These are phyloP conservation scores for Phialocephala sp. DNA, from an alignment of 2,329 filamentous ascomycete genomes.

Conservation along the genomic window DNA sequence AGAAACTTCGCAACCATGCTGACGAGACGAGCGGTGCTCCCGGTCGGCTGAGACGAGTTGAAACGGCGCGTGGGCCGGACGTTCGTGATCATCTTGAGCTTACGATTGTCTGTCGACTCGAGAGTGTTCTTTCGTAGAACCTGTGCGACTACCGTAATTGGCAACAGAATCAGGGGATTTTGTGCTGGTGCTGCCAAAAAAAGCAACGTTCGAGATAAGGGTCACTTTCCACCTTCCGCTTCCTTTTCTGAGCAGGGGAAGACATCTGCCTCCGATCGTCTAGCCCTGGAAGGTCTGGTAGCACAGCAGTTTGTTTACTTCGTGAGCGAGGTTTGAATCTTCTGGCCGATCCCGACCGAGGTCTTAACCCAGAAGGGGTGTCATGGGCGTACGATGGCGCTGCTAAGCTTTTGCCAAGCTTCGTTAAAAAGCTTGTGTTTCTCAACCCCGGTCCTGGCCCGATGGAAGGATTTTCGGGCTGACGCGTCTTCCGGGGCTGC, in stretches of 20 bases:
- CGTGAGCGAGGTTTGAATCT: background rate
- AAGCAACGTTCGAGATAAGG: background rate
- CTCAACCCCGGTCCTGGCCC: background rate
- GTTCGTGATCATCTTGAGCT: background rate
- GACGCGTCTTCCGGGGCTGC: constrained; percentile 15
- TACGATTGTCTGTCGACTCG: background rate
- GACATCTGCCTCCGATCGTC: background rate
- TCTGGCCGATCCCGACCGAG: background rate
- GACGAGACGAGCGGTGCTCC: background rate
- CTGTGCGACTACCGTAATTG: background rate
- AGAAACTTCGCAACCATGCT: background rate
- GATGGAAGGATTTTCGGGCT: background rate
- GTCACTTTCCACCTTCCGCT: background rate
- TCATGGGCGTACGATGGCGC: background rate
- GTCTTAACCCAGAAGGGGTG: background rate
- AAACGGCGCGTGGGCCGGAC: background rate
- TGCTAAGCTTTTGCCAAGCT: constrained; percentile 25
- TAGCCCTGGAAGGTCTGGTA: background rate
- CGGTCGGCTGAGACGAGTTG: background rate
- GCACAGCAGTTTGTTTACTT: background rate
- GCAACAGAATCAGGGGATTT: background rate
- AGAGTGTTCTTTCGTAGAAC: background rate
- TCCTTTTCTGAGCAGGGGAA: background rate
- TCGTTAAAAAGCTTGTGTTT: constrained; percentile 24
- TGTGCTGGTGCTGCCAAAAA: background rate